Base-by-base conservation (phyloP, 2,329 filamentous ascomycete species). In the Colletotrichum falcatum region DNA sequence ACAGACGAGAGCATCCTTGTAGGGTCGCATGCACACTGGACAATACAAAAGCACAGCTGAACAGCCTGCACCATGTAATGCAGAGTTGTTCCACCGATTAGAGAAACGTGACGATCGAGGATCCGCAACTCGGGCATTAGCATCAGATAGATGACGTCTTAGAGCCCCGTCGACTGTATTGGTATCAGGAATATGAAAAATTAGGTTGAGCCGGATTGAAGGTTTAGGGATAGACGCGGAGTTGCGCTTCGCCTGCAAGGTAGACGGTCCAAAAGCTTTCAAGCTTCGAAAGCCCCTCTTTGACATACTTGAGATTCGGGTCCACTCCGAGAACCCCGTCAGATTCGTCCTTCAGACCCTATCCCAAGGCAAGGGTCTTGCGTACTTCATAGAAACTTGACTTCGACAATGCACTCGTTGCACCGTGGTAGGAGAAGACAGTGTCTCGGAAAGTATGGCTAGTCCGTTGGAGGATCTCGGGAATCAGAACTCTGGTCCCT, bases 341-440 rank as follows among this genome's bases (percentile, higher is more conserved):
- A 16, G 81, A 78, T 66, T 84, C 82, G 37, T 70, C 75, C 5
- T 77, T 75, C 1, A 83, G 66, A 0, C 75, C 74, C 14, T 69
- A 44, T 8, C 77, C 74, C 0, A 74, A 78, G 4, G 64, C 59
- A 0, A 81, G 79, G 0, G 76, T 75, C 3, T 75, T 75, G 5
- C 78, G 76, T 0, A 83, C 76, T 65, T 81, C 76, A 72, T 83
- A 82, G 23, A 81, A 78, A 2, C 75, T 72, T 79, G 79, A 83
- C 7, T 79, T 75, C 5, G 82, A 72, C 5, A 79, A 72, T 67
- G 78, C 80, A 55, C 77, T 78, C 1, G 81, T 81, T 3, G 82
- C 82, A 71, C 83, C 81, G 56, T 83, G 81, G 8, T 81, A 81
- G 3, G 80, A 81, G 55, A 84, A 80, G 7, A 82, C 73, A 67